A percentile compares a stretch with the other conserved stretches of the same genome.
Evolutionary conservation across 495 filamentous ascomycete species (phyloP).

Genomic region (Trichoderma orchidacearum): DNA sequence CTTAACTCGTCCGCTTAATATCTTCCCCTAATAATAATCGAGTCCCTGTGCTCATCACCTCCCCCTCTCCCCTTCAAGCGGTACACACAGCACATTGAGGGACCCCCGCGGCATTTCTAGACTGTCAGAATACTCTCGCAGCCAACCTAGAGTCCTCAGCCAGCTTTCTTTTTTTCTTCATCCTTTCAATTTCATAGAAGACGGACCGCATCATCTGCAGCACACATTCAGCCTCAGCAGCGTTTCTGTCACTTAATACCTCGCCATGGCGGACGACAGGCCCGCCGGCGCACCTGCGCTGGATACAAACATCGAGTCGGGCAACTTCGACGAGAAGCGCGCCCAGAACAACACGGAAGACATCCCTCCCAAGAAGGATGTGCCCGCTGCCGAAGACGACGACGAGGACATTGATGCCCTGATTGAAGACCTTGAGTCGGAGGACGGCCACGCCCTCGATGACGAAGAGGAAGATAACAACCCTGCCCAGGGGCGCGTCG

Average conservation of each 20-base stretch:
- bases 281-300: conserved; percentile 31
- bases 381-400: conserved; percentile 42
- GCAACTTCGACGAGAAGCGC: conserved; percentile 43
- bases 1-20: background rate
- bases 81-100: background rate
- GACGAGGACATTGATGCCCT: conserved; percentile 67
- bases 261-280: conserved; percentile 34
- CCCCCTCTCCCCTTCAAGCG: background rate
- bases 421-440: conserved; percentile 69
- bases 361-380: conserved; percentile 13
- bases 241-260: conserved; percentile 16
- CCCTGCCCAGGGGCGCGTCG: conserved; percentile 34
- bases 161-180: background rate
- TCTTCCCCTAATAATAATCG: conserved; percentile 1
- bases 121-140: too few relatives aligned
- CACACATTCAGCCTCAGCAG: background rate
- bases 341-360: conserved; percentile 13
- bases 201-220: background rate
- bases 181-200: background rate
- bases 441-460: conserved; percentile 45
- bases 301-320: conserved; percentile 40
- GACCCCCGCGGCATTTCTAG: background rate
- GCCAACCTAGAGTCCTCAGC: background rate
- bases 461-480: conserved; percentile 43
- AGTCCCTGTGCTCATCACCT: background rate